Percentiles rank a stretch among this genome's conserved stretches.
Evolutionary conservation across 2,329 filamentous ascomycete species (phyloP).

Genomic region (Coniochaeta sp.): DNA sequence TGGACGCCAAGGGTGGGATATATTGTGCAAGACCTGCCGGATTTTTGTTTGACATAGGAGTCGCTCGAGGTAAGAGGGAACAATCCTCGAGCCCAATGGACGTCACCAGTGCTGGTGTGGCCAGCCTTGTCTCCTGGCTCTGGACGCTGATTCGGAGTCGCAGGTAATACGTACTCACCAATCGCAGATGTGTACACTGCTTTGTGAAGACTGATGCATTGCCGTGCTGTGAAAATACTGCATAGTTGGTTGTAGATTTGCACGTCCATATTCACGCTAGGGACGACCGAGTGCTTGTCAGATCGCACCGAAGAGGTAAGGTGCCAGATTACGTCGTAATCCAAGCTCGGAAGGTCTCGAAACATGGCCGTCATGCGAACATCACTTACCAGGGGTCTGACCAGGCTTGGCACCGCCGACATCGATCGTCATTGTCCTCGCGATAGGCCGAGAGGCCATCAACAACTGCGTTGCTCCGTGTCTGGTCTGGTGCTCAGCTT

Average conservation of each 20-base stretch:
- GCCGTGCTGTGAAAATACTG: not conserved
- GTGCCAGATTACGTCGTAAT: not conserved
- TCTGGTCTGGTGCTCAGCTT: not conserved
- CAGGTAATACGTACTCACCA: not conserved
- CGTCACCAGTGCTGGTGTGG: not conserved
- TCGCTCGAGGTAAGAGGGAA: no score
- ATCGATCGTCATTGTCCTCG: not conserved
- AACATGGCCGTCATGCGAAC: not conserved
- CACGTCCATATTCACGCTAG: no score
- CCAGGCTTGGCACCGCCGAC: no score
- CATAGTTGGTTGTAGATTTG: no score
- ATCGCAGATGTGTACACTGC: not conserved
- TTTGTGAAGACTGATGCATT: not conserved
- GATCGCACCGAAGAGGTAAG: not conserved
- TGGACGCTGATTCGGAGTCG: not conserved
- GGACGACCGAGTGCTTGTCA: no score
- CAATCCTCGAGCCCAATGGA: not conserved
- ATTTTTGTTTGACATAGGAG: no score
- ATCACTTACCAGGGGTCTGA: no score
- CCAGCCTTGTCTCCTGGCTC: not conserved
- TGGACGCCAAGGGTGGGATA: not conserved
- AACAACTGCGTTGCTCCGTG: not conserved
- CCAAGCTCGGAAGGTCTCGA: not conserved
- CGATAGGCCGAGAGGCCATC: not conserved
- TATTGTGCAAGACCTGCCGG: not conserved